Conservation (phyloP, 2,329 filamentous ascomycete genomes). For the Talaromyces sp. region DNA sequence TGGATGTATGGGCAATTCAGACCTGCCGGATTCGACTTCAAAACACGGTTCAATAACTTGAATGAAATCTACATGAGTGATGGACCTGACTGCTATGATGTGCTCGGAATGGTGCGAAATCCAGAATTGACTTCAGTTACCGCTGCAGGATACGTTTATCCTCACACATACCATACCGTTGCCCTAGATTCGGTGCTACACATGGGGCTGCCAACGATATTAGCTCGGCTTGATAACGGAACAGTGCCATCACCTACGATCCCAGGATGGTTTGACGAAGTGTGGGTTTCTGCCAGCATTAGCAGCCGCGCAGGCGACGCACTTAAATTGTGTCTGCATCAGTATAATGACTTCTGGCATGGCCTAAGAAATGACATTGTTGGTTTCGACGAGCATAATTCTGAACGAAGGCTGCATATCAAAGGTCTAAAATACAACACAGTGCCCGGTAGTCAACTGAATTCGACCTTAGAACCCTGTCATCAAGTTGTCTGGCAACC, state of each 20-base stretch:
- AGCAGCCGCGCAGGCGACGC: not conserved
- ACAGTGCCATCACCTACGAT: not conserved
- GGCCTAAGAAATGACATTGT: not conserved
- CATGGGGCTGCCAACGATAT: not conserved
- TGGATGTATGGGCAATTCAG: not conserved
- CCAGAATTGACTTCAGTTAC: not conserved
- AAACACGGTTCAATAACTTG: not conserved
- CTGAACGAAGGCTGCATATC: not conserved
- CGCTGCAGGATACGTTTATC: conserved; percentile 5
- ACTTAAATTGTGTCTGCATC: not conserved
- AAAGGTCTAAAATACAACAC: not conserved
- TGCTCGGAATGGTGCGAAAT: not conserved
- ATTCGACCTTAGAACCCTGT: not conserved
- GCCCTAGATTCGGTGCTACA: not conserved
- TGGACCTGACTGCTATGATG: not conserved
- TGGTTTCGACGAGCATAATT: not conserved
- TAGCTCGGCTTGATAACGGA: not conserved
- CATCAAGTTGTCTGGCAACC: not conserved
- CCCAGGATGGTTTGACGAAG: not conserved
- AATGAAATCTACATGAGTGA: not conserved
- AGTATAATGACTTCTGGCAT: not conserved
- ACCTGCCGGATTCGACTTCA: not conserved
- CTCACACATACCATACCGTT: not conserved
- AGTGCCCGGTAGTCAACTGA: not conserved
- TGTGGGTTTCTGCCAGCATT: not conserved